These are phyloP conservation scores for Bipolaris cookei DNA, from an alignment of 2,329 filamentous ascomycete genomes.

Conservation along the genomic window DNA sequence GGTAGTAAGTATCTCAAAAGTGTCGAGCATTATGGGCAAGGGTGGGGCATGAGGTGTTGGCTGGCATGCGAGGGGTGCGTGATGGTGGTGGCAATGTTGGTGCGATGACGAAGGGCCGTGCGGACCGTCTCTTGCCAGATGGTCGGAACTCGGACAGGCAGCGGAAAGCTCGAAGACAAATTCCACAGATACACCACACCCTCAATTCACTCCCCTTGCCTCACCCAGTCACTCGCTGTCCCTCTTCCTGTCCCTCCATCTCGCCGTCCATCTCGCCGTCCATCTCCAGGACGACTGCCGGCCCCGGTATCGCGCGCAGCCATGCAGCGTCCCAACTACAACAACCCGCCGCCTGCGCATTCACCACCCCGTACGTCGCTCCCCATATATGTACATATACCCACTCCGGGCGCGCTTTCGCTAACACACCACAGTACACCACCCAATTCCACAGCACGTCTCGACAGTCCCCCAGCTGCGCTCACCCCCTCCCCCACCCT, in stretches of 20 bases:
- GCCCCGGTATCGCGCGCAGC: conserved; percentile 36
- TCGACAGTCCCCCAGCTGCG: conserved; percentile 96
- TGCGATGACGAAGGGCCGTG: conserved; percentile 39
- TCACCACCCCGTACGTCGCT: conserved; percentile 75
- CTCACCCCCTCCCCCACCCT: conserved; percentile 84
- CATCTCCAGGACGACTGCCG: neutral
- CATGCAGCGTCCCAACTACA: conserved; percentile 88
- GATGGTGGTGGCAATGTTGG: conserved; percentile 13
- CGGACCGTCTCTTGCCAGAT: conserved; percentile 31
- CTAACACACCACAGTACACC: conserved; percentile 61
- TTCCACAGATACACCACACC: conserved; percentile 11
- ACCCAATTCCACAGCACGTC: conserved; percentile 97
- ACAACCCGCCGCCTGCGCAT: conserved; percentile 70
- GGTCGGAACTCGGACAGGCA: conserved; percentile 18
- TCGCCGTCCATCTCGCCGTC: neutral
- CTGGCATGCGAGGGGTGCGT: conserved; percentile 4
- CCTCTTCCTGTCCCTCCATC: neutral
- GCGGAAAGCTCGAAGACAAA: conserved; percentile 19
- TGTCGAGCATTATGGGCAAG: conserved; percentile 75
- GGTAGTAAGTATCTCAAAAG: conserved; percentile 94
- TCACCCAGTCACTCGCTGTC: conserved; percentile 6
- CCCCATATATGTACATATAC: neutral
- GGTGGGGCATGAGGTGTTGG: conserved; percentile 7
- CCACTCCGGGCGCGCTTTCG: neutral
- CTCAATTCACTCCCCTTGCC: neutral